phyloP scores from a whole-genome alignment of 2,329 filamentous ascomycete species.

The Hymenoscyphus fraxineus region DNA sequence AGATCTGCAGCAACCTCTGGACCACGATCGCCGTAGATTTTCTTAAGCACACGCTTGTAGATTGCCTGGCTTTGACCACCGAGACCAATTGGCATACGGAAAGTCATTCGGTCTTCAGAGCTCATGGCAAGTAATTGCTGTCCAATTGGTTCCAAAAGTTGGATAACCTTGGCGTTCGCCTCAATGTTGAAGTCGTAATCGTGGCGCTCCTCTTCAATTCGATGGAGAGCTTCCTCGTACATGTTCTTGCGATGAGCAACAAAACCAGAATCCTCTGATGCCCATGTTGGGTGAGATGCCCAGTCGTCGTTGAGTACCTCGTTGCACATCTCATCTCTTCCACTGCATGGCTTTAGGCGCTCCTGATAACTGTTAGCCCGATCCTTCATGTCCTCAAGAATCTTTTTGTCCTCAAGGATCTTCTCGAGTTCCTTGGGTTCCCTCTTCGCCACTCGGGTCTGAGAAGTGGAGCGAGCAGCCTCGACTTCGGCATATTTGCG shows the following conservation, averaged over 20 bases:
- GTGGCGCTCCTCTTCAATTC: slow-evolving; percentile 96
- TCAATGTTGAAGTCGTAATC: slow-evolving; percentile 99
- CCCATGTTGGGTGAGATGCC: slow-evolving; percentile 98
- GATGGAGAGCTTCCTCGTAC: slow-evolving; percentile 88
- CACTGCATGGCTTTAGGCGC: slow-evolving; percentile 85
- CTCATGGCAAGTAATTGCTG: slow-evolving; percentile 83
- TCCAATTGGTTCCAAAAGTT: slow-evolving; percentile 89
- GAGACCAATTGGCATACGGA: slow-evolving; percentile 76
- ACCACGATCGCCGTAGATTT: slow-evolving; percentile 89
- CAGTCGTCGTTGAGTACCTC: slow-evolving; percentile 95
- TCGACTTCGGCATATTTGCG: not conserved
- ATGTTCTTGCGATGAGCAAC: slow-evolving; percentile 96
- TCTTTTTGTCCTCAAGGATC: not conserved
- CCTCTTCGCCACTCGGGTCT: not conserved
- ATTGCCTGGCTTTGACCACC: slow-evolving; percentile 94
- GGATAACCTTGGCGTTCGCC: slow-evolving; percentile 89
- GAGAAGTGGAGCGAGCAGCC: too few species aligned
- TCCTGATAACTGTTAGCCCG: slow-evolving; percentile 48
- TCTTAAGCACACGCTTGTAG: slow-evolving; percentile 95
- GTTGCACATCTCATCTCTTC: slow-evolving; percentile 90
- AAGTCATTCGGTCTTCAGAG: slow-evolving; percentile 66
- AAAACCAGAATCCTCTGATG: slow-evolving; percentile 95
- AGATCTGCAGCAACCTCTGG: slow-evolving; percentile 83
- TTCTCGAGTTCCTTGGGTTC: not conserved
- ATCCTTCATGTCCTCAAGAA: not conserved